Evolutionary conservation across 768 basidiomycete species (phyloP), one percentile per base, ranked within the genome.

Genomic region (Strobilomyces echinocephalus): DNA sequence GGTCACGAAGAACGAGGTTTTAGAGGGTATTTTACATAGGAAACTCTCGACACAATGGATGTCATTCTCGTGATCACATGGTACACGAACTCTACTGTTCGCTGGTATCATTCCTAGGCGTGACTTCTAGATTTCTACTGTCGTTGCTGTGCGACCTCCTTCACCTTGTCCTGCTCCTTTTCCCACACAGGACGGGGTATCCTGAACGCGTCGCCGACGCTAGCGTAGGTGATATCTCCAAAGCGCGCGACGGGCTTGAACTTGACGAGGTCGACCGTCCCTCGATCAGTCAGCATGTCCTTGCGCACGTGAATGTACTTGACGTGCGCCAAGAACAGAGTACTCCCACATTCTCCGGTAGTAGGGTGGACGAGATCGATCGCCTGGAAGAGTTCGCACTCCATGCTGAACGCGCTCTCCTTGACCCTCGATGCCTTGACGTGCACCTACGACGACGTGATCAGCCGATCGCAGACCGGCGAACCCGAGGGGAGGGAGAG

Each of bases 391-490:
- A 76, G 68, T 53, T 75, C 65, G 61, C 76, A 77, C 54, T 77
- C 76, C 74, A 77, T 74, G 60, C 69, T 74, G 61, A 77, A 76
- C 8, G 75, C 76, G 76, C 24, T 24, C 24, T 24, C 24, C 24
- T 24, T 24, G 24, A 24, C 24, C 24, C 24, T 24, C 24, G 24
- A 49, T 2, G 76, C 67, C 57, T 70, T 72, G 7, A 77, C 72
- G 41, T 67, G 57, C 8, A 56, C 55, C 75, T 76, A 6, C 7
- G 1, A 10, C 6, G n/a, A n/a, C 7, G 8, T 5, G 38, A 21
- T 50, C 34, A 4, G 3, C 36, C 39, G 8, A 43, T 33, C 28
- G 28, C 4, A 9, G 16, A 24, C 10, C 5, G 8, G 15, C 2
- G 42, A 4, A 9, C n/a, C 8, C 16, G 11, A 39, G 7, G 5